Evolutionary conservation across 2,329 filamentous ascomycete genomes (phyloP), one percentile per base, ranked within the genome.

Genomic region (Cladophialophora chaetospira): DNA sequence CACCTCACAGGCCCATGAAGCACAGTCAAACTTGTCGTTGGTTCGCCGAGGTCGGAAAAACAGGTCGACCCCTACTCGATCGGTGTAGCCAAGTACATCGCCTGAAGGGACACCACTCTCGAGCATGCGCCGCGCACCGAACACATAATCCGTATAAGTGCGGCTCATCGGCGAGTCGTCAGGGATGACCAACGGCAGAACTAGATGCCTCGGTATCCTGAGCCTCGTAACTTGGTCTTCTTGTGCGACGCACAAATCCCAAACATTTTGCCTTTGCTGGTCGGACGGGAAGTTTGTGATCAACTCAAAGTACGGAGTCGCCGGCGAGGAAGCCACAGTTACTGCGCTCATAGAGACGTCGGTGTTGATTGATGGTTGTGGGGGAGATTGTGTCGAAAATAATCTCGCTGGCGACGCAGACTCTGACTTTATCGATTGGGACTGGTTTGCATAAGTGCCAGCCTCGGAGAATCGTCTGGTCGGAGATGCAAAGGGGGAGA

Each of bases 1-100:
- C 11, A 63, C 54, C 28, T 63, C 60, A 17, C 60, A 60, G 13
- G 60, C 60, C 60, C 60, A 63, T 8, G 60, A 63, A 9, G 60
- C 45, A 17, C 60, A 63, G 47, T 60, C 54, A 26, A 55, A 60
- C 2, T 50, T 60, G 26, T 63, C 60, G 10, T 13, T 47, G 5
- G 43, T 21, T 23, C 19, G 17, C 8, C 60, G 60, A 31, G 40
- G 26, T 11, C 60, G 60, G 28, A 63, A 63, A 33, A 63, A 60
- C 25, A 63, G 35, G 21, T 63, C 60, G 17, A 63, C 51, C 3
- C 26, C 21, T 19, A 63, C 47, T 9, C 55, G 38, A 29, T 58
- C 60, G 9, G 21, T 11, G 1, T 29, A 5, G 1, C 60, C 60
- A 6, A 63, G 35, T 28, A 63, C 43, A 11, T 55, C 43, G 15